A percentile compares a stretch with the other conserved stretches of the same genome.
These are phyloP conservation scores for Colletotrichum lindemuthianum DNA, from an alignment of 2,329 filamentous ascomycete species.

Conservation along the genomic window DNA sequence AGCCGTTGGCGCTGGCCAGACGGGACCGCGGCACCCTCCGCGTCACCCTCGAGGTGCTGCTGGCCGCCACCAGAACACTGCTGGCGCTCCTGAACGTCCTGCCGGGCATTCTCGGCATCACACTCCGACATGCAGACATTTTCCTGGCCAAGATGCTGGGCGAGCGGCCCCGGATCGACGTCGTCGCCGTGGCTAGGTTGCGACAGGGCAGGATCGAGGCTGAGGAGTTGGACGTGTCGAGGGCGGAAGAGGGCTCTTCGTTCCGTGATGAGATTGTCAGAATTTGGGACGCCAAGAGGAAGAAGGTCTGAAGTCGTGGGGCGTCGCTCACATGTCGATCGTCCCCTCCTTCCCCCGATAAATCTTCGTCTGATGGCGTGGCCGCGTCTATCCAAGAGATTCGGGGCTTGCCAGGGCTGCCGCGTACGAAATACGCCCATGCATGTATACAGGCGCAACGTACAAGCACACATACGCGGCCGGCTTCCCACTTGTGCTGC, in stretches of 20 bases:
- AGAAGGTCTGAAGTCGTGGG: not conserved
- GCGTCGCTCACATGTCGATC: no score
- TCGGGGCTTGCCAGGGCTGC: no score
- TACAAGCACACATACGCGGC: no score
- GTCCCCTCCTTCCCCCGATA: no score
- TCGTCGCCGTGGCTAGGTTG: constrained; percentile 26
- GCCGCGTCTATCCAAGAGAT: no score
- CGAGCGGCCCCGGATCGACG: constrained; percentile 17
- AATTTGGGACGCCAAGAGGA: constrained; percentile 23
- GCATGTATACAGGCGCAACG: no score
- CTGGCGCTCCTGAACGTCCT: constrained; percentile 15
- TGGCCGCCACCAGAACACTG: not conserved
- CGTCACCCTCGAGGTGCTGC: not conserved
- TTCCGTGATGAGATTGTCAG: constrained; percentile 12
- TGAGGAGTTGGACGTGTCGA: constrained; percentile 1
- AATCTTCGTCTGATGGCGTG: no score
- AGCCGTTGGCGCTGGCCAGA: constrained; percentile 2
- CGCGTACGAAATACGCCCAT: no score
- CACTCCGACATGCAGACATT: constrained; percentile 4
- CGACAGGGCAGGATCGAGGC: constrained; percentile 24
- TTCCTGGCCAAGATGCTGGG: constrained; percentile 16
- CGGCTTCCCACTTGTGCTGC: no score
- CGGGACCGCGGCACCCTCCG: not conserved
- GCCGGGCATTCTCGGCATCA: constrained; percentile 7
- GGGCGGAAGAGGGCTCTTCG: constrained; percentile 2